Conservation (phyloP, 352 stramenopile species). For the Sclerospora graminicola region DNA sequence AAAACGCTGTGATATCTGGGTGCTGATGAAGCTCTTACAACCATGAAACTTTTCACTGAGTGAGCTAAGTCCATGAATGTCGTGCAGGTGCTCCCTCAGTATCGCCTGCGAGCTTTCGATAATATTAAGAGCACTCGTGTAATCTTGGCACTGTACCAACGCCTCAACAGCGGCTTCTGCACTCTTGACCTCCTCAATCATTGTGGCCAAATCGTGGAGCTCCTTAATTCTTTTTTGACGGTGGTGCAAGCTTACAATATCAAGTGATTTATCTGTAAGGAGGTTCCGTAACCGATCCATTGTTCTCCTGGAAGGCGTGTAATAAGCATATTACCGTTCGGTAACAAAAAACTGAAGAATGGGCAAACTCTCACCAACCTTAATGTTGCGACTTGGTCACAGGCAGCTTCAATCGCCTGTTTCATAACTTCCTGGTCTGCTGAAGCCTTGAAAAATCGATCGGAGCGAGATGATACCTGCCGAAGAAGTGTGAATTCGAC, state of each 20-base stretch:
- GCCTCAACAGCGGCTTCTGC: constrained; percentile 73
- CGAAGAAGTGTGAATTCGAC: constrained; percentile 80
- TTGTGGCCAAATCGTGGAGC: constrained; percentile 69
- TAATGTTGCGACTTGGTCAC: constrained; percentile 69
- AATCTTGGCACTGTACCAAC: constrained; percentile 79
- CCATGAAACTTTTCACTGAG: constrained; percentile 68
- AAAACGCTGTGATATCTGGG: constrained; percentile 73
- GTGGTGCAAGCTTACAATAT: constrained; percentile 80
- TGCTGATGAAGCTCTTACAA: constrained; percentile 60
- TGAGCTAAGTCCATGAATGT: constrained; percentile 63
- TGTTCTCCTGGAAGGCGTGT: constrained; percentile 31
- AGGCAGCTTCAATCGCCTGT: constrained; percentile 65
- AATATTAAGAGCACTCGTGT: constrained; percentile 62
- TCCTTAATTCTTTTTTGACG: constrained; percentile 74
- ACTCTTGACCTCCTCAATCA: constrained; percentile 81
- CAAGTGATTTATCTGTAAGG: constrained; percentile 74
- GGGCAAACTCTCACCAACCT: constrained; percentile 26
- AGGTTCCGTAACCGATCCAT: constrained; percentile 76
- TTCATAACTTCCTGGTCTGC: constrained; percentile 82
- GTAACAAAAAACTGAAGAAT: not conserved
- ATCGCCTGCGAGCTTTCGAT: constrained; percentile 67
- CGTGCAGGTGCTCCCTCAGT: constrained; percentile 59
- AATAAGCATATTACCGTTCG: not conserved
- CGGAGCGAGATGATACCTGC: constrained; percentile 74
- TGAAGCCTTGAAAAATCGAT: constrained; percentile 80